phyloP scores from a whole-genome alignment of 2,329 filamentous ascomycete species.

The Escovopsis sp. region DNA sequence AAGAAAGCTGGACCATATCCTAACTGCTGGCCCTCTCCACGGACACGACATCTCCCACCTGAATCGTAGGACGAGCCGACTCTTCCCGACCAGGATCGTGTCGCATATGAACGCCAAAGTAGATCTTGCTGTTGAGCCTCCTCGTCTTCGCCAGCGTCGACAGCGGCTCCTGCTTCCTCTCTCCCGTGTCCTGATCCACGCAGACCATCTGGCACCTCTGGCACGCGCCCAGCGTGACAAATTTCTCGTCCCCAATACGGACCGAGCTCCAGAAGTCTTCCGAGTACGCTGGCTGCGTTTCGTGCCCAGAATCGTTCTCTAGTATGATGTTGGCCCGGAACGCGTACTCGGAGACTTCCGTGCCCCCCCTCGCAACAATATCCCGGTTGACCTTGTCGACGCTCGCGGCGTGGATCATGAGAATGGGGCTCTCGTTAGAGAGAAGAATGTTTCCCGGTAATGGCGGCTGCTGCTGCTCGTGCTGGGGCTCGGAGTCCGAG shows the following conservation, averaged over 20 bases:
- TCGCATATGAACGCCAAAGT: constrained; percentile 74
- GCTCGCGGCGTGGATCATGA: constrained; percentile 69
- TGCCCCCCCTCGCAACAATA: constrained; percentile 50
- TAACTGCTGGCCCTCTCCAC: not conserved
- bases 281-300: constrained; percentile 45
- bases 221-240: constrained; percentile 69
- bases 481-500: constrained; percentile 34
- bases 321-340: constrained; percentile 87
- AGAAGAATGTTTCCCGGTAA: constrained; percentile 48
- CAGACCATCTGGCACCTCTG: constrained; percentile 94
- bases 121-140: constrained; percentile 68
- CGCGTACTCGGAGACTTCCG: constrained; percentile 52
- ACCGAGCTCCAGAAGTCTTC: constrained; percentile 68
- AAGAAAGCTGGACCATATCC: not conserved
- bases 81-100: constrained; percentile 18
- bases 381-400: constrained; percentile 62
- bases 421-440: constrained; percentile 87
- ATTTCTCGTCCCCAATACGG: constrained; percentile 47
- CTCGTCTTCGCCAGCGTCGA: constrained; percentile 78
- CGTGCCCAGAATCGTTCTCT: constrained; percentile 18
- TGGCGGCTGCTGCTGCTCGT: constrained; percentile 4
- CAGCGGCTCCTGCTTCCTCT: constrained; percentile 72
- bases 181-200: constrained; percentile 69
- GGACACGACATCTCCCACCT: constrained; percentile 32
- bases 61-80: constrained; percentile 24